Conservation (phyloP, 2,329 filamentous ascomycete genomes). For the Ophiocordyceps camponoti-leonardi region DNA sequence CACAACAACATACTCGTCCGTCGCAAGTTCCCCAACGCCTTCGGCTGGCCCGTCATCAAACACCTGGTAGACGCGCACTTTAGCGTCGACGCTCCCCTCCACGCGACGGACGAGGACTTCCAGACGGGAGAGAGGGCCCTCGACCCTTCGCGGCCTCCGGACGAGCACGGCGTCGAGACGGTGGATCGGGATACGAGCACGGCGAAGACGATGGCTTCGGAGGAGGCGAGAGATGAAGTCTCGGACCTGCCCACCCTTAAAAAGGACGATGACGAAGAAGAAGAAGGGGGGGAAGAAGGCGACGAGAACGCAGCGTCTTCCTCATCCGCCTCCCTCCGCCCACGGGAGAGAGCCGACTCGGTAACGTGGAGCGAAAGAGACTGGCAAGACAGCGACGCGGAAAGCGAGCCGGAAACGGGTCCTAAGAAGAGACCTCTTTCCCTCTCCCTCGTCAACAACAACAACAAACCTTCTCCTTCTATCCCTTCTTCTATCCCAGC, state of each 20-base stretch:
- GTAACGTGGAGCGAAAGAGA: slow-evolving; percentile 50
- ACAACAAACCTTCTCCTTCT: no score
- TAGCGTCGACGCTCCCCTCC: slow-evolving; percentile 65
- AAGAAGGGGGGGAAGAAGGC: no score
- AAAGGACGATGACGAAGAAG: background rate
- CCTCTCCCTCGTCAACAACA: no score
- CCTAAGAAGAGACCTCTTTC: background rate
- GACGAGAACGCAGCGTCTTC: no score
- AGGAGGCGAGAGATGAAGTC: slow-evolving; percentile 25
- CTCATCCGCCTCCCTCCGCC: background rate
- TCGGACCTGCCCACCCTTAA: slow-evolving; percentile 20
- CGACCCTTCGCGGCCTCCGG: slow-evolving; percentile 35
- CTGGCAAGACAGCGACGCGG: slow-evolving; percentile 36
- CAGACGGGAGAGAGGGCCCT: slow-evolving; percentile 51
- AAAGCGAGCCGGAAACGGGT: slow-evolving; percentile 23
- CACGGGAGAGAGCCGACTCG: slow-evolving; percentile 27
- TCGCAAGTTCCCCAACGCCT: slow-evolving; percentile 91
- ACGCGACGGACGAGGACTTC: slow-evolving; percentile 28
- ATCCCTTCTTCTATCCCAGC: no score
- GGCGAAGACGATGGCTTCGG: slow-evolving; percentile 8
- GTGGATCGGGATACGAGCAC: slow-evolving; percentile 14
- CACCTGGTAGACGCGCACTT: slow-evolving; percentile 17
- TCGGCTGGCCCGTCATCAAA: slow-evolving; percentile 85
- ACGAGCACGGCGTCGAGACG: slow-evolving; percentile 49
- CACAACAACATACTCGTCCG: slow-evolving; percentile 65